phyloP scores from a whole-genome alignment of 768 basidiomycete species.

The Exidia glandulosa region DNA sequence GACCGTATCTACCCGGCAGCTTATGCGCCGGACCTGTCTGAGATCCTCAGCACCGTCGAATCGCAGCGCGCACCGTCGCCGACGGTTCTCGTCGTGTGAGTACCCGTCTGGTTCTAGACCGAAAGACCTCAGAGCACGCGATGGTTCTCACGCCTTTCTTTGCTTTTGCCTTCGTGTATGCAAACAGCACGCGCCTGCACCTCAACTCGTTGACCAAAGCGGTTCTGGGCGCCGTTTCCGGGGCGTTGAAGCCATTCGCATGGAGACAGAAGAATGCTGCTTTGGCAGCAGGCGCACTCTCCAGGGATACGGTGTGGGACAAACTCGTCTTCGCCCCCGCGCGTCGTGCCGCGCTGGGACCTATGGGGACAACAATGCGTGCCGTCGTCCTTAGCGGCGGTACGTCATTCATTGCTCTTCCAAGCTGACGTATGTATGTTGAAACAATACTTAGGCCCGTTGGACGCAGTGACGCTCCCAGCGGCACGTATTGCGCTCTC shows the following conservation, averaged over 20 bases:
- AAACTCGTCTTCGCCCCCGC: conserved; percentile 62
- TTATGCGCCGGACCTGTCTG: conserved; percentile 7
- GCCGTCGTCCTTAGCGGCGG: conserved; percentile 66
- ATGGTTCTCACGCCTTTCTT: not conserved
- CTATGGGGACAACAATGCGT: conserved; percentile 49
- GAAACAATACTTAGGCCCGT: conserved; percentile 31
- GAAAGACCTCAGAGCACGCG: too few relatives aligned
- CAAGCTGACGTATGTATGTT: not conserved
- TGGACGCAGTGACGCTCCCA: conserved; percentile 40
- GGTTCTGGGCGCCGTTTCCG: conserved; percentile 44
- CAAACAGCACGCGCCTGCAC: conserved; percentile 36
- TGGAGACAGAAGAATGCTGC: conserved; percentile 69
- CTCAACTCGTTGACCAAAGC: conserved; percentile 40
- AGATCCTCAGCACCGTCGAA: conserved; percentile 10
- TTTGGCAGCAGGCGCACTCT: conserved; percentile 61
- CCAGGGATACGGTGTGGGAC: conserved; percentile 79
- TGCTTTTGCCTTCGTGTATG: not conserved
- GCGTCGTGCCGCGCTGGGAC: conserved; percentile 47
- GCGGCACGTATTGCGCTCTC: conserved; percentile 66
- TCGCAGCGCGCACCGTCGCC: conserved; percentile 25
- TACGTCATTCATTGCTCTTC: conserved; percentile 20
- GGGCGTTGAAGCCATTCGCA: conserved; percentile 48
- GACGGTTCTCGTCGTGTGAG: conserved; percentile 58
- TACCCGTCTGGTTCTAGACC: too few relatives aligned
- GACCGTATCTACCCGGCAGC: not conserved